These are phyloP conservation scores for Coniochaeta prunicola DNA, from an alignment of 2,329 filamentous ascomycete genomes.

Conservation along the genomic window DNA sequence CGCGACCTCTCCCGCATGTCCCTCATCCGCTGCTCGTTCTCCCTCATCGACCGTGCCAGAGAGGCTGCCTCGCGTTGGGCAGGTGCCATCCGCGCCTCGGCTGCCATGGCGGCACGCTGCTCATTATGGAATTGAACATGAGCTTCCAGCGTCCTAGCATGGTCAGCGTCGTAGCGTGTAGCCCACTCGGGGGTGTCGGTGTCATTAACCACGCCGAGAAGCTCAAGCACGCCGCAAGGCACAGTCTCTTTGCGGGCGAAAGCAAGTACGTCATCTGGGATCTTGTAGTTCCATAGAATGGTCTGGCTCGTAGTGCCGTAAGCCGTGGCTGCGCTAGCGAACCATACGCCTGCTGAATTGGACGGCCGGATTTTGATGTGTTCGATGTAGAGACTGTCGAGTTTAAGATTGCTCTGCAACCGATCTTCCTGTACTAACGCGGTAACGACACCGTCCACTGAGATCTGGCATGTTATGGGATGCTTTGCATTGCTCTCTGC, in stretches of 20 bases:
- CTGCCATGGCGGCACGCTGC: constrained; percentile 30
- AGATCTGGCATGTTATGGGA: constrained; percentile 41
- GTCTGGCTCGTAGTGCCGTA: constrained; percentile 46
- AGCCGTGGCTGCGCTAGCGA: constrained; percentile 48
- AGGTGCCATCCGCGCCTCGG: constrained; percentile 35
- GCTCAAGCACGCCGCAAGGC: constrained; percentile 52
- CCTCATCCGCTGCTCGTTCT: constrained; percentile 35
- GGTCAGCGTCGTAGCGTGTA: constrained; percentile 28
- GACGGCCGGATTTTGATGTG: constrained; percentile 31
- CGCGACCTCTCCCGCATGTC: constrained; percentile 36
- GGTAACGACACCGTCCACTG: constrained; percentile 35
- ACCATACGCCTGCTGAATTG: constrained; percentile 42
- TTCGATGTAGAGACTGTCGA: constrained; percentile 36
- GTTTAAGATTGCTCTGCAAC: constrained; percentile 16
- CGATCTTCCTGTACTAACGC: constrained; percentile 33
- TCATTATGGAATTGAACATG: constrained; percentile 32
- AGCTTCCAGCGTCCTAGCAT: constrained; percentile 23
- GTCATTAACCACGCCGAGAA: constrained; percentile 42
- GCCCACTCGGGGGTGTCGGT: constrained; percentile 49
- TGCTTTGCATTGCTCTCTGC: constrained; percentile 15
- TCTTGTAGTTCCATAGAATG: constrained; percentile 53
- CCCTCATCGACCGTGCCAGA: constrained; percentile 31
- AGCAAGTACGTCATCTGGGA: constrained; percentile 41
- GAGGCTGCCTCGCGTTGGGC: constrained; percentile 32
- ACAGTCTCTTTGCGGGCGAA: constrained; percentile 46